phyloP scores from a whole-genome alignment of 495 filamentous ascomycete genomes.

The Penicillium tannophilum region DNA sequence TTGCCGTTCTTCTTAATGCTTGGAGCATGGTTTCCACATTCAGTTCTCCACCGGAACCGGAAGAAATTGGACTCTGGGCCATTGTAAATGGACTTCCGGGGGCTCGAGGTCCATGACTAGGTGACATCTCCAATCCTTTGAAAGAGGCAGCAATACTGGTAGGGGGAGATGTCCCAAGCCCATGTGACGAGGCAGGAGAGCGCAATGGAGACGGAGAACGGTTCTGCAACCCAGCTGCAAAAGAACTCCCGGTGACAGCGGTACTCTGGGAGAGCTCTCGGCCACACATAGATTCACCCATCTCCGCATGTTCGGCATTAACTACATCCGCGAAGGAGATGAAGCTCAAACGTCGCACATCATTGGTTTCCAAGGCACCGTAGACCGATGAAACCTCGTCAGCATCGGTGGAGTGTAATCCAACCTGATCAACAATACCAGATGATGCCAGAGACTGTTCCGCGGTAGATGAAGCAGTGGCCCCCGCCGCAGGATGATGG shows the following conservation, averaged over 20 bases:
- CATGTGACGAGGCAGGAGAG: slow-evolving; percentile 68
- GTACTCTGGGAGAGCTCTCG: slow-evolving; percentile 64
- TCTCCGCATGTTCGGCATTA: slow-evolving; percentile 75
- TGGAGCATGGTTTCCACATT: slow-evolving; percentile 91
- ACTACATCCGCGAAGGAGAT: slow-evolving; percentile 95
- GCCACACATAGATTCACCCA: slow-evolving; percentile 23
- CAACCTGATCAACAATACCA: slow-evolving; percentile 50
- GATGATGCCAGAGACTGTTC: slow-evolving; percentile 39
- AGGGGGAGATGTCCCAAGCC: slow-evolving; percentile 63
- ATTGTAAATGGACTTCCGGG: slow-evolving; percentile 29
- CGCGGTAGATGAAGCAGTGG: slow-evolving; percentile 50
- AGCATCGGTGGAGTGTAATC: slow-evolving; percentile 52
- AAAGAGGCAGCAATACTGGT: slow-evolving; percentile 66
- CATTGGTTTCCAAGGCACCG: slow-evolving; percentile 66
- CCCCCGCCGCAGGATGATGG: slow-evolving; percentile 74
- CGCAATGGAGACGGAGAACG: slow-evolving; percentile 74
- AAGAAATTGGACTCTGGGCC: slow-evolving; percentile 48
- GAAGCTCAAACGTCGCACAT: slow-evolving; percentile 83
- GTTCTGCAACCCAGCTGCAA: slow-evolving; percentile 53
- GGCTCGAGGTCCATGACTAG: slow-evolving; percentile 38
- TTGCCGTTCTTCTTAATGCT: slow-evolving; percentile 70
- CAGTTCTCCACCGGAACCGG: slow-evolving; percentile 63
- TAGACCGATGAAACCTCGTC: slow-evolving; percentile 58
- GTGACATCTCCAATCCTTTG: slow-evolving; percentile 65
- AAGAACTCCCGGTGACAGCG: slow-evolving; percentile 39